Evolutionary conservation across 78 protist species (phyloP).

Genomic region (Dictyostelium firmibasis): DNA sequence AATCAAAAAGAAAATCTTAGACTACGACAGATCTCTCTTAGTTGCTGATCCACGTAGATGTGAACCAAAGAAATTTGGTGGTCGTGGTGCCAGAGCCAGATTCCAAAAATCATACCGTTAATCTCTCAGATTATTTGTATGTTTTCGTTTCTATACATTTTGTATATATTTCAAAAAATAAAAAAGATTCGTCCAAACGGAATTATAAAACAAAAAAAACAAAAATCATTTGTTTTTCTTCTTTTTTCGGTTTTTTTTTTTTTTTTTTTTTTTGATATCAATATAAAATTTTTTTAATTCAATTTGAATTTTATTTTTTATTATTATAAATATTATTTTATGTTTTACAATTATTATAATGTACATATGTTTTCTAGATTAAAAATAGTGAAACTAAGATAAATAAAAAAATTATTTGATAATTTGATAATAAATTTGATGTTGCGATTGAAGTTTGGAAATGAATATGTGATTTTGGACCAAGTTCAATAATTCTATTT

Average conservation of each 20-base stretch:
- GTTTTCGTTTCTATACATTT: background rate
- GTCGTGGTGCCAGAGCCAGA: slow-evolving; percentile 99
- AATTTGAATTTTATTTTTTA: too few relatives aligned
- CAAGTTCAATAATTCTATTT: background rate
- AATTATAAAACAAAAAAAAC: background rate
- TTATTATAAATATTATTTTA: too few relatives aligned
- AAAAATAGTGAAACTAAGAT: background rate
- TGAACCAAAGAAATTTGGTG: slow-evolving; percentile 99
- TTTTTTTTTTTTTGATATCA: too few relatives aligned
- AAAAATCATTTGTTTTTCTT: too few relatives aligned
- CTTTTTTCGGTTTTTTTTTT: too few relatives aligned
- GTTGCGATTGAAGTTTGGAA: background rate
- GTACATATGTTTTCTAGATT: too few relatives aligned
- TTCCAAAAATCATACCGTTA: slow-evolving; percentile 99
- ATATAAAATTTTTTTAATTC: too few relatives aligned
- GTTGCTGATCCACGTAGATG: slow-evolving; percentile 99
- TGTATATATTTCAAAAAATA: background rate
- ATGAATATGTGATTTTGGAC: background rate
- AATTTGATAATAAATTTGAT: too few relatives aligned
- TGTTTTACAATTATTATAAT: too few relatives aligned
- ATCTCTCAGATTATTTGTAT: background rate
- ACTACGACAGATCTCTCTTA: slow-evolving; percentile 97
- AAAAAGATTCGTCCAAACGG: background rate
- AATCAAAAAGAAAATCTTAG: slow-evolving; percentile 93
- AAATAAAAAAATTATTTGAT: too few relatives aligned